Base-by-base conservation (phyloP, 768 basidiomycete species). In the Terana coerulea region DNA sequence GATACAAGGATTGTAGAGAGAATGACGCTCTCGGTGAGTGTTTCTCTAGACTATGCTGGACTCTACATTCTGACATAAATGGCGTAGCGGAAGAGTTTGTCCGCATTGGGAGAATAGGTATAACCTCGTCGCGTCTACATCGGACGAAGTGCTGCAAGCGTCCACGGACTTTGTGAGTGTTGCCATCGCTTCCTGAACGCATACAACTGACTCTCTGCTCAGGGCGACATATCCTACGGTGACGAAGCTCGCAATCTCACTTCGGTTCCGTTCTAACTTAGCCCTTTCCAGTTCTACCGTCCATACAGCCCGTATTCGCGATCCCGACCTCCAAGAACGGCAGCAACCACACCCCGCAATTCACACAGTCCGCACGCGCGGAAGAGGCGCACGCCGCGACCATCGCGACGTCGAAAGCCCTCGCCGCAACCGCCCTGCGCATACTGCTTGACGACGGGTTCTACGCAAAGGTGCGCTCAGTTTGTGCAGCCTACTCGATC, bases 91-190 rank as follows among this genome's bases (percentile, higher is more conserved):
- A 70, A 39, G 75, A 75, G 55, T 83, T 83, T 58, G 67, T 75
- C 47, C 72, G 75, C 49, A 69, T 76, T 19, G 74, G 77, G 54
- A 67, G 28, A 64, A 59, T 36, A 67, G 67, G 35, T 85, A 79
- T 54, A 78, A 74, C 14, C 60, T 79, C 63, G 58, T 56, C 28
- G 64, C 67, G 2, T 64, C 58, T 5, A 52, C 60, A 5, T 52
- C 47, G n/a, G 59, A 65, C 36, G 67, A 61, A 9, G 68, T 73
- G 3, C 70, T 79, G 8, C 68, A 68, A 15, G 87, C 85, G 3
- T 89, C 86, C 4, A 88, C 88, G 8, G 88, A 91, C 66, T 89
- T 90, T 64, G 88, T 89, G 55, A 71, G 86, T 72, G n/a, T n/a
- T n/a, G n/a, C n/a, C 3, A 49, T 47, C 21, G 12, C 24, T 22